Evolutionary conservation across 306 rosid genomes (phyloP), one percentile per base, ranked within the genome.

Genomic region (Vicia villosa): DNA sequence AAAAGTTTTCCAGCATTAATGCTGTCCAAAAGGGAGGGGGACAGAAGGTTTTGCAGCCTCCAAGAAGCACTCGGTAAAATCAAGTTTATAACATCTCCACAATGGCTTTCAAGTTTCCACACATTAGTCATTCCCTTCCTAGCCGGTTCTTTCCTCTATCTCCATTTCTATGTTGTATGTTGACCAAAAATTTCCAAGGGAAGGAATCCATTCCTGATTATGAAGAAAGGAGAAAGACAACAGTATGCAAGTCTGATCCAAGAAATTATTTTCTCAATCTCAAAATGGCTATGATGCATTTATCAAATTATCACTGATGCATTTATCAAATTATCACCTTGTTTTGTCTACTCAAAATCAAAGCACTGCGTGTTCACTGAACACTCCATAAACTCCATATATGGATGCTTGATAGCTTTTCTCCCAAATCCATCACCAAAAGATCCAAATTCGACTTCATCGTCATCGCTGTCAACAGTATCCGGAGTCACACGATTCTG

Each of bases 401-500:
- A 78, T 4, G 81, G 77, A 76, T 68, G 46, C 47, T 78, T 70
- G 54, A 83, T 3, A 57, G 84, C 78, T 41, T 84, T 77, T 37
- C 64, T 75, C 71, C 96, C 88, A 28, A 86, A 94, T 43, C 88
- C 81, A 3, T 82, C 81, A 15, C 89, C 71, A 3, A 87, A 37
- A 49, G 84, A 82, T 63, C 91, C 96, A 20, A 90, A 87, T 64
- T 88, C 88, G 8, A 21, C 68, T 77, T 85, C 97, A n/a, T 94
- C 98, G 55, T 87, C 88, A 58, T 94, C 99, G 16, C 97, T 94
- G 52, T 88, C 97, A 36, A 87, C 13, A 13, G 17, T 34, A 37
- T 66, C 73, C 17, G 92, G 99, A 55, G 89, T 88, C 45, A 64
- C 92, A 1, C 95, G 96, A 63, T 87, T 94, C 83, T 94, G 99